Conservation (phyloP, 1,284 basidiomycete species). For the Puccinia horiana region DNA sequence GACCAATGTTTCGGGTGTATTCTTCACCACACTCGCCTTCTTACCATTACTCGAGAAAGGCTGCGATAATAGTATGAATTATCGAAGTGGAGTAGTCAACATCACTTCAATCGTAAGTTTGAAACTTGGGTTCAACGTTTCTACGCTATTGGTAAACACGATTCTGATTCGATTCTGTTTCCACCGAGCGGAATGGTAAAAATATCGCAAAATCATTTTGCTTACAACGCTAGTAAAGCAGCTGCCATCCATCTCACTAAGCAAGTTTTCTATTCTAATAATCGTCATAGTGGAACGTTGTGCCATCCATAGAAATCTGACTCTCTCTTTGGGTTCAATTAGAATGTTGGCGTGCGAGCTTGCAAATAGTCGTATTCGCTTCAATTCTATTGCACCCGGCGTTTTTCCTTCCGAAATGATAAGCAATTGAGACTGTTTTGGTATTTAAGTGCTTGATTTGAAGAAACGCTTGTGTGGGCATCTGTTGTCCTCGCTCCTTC, state of each 20-base stretch:
- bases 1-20: constrained; percentile 44
- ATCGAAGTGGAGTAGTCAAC: constrained; percentile 48
- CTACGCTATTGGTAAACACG: neutral
- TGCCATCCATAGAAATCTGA: constrained; percentile 22
- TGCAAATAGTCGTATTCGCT: constrained; percentile 33
- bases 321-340: constrained; percentile 49
- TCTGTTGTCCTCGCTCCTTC: neutral
- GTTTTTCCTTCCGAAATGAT: constrained; percentile 54
- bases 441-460: neutral
- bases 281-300: neutral
- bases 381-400: constrained; percentile 55
- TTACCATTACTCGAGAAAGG: constrained; percentile 40
- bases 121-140: neutral
- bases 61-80: constrained; percentile 12
- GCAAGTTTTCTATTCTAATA: neutral
- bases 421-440: neutral
- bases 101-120: constrained; percentile 48
- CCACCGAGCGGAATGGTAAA: constrained; percentile 42
- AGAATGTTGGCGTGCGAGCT: constrained; percentile 46
- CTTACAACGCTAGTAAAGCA: constrained; percentile 54
- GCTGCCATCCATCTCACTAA: constrained; percentile 53
- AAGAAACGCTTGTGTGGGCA: neutral
- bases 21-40: constrained; percentile 43
- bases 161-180: neutral
- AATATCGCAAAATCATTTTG: constrained; percentile 47